A percentile compares a stretch with the other conserved stretches of the same genome.
phyloP scores from a whole-genome alignment of 2,329 filamentous ascomycete genomes.

The Eutypella sp. region DNA sequence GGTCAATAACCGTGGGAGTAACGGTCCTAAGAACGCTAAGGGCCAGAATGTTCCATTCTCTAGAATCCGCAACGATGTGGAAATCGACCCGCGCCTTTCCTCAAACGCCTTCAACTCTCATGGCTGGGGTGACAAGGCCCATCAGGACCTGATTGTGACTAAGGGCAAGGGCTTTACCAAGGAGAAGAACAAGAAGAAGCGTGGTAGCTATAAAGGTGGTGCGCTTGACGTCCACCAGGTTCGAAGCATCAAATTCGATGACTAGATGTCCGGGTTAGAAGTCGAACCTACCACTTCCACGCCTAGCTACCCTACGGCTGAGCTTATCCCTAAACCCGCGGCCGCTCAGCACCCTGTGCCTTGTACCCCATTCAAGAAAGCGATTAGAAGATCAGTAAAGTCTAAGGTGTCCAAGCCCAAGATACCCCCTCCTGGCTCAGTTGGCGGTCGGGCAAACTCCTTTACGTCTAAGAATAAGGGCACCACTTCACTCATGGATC shows the following conservation, averaged over 20 bases:
- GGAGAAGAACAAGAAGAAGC: slow-evolving; percentile 99
- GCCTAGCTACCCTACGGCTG: neutral
- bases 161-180: slow-evolving; percentile 98
- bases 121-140: slow-evolving; percentile 83
- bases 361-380: neutral
- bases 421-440: neutral
- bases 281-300: no score
- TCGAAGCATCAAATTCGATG: slow-evolving; percentile 92
- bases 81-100: slow-evolving; percentile 62
- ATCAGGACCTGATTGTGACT: slow-evolving; percentile 82
- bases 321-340: neutral
- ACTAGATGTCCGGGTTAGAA: slow-evolving; percentile 57
- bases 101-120: slow-evolving; percentile 81
- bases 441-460: no score
- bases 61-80: slow-evolving; percentile 65
- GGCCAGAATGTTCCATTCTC: slow-evolving; percentile 67
- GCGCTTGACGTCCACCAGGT: slow-evolving; percentile 76
- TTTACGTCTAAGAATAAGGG: no score
- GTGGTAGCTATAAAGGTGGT: slow-evolving; percentile 85
- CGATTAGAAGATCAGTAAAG: neutral
- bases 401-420: neutral
- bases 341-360: no score
- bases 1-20: slow-evolving; percentile 30
- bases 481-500: no score
- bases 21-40: slow-evolving; percentile 35